A percentile compares a stretch with the other conserved stretches of the same genome.
phyloP scores from a whole-genome alignment of 495 filamentous ascomycete species.

The Aspergillus nidulans region DNA sequence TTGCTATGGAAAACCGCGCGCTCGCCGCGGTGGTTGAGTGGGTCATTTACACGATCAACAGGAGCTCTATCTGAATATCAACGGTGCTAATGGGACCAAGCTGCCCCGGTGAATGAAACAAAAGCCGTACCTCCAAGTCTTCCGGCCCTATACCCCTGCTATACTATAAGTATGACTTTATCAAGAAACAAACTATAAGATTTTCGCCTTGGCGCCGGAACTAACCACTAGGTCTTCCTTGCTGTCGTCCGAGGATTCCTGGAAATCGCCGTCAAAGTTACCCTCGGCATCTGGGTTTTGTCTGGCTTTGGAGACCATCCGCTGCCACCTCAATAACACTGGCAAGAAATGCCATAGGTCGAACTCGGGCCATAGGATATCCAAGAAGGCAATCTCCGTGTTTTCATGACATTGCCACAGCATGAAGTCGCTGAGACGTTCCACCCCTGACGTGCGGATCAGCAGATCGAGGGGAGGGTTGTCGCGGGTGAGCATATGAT shows the following conservation, averaged over 20 bases:
- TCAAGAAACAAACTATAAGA: slow-evolving; percentile 20
- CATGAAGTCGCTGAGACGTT: slow-evolving; percentile 93
- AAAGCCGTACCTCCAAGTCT: slow-evolving; percentile 5
- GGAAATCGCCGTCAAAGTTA: slow-evolving; percentile 36
- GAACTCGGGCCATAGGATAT: slow-evolving; percentile 95
- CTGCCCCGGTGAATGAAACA: not conserved
- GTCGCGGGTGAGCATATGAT: slow-evolving; percentile 78
- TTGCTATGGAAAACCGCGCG: not conserved
- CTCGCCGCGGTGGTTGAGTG: not conserved
- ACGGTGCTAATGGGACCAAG: not conserved
- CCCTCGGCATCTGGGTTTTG: slow-evolving; percentile 42
- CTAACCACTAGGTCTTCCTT: slow-evolving; percentile 21
- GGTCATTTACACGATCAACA: not conserved
- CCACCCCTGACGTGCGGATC: slow-evolving; percentile 85
- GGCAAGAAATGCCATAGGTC: slow-evolving; percentile 93
- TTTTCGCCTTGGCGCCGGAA: slow-evolving; percentile 28
- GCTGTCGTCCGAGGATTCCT: slow-evolving; percentile 24
- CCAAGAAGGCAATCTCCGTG: slow-evolving; percentile 85
- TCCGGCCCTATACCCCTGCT: slow-evolving; percentile 6
- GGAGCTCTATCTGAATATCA: not conserved
- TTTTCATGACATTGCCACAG: slow-evolving; percentile 95
- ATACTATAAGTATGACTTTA: slow-evolving; percentile 1
- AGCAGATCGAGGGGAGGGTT: slow-evolving; percentile 86
- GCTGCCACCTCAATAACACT: slow-evolving; percentile 89
- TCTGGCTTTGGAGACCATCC: slow-evolving; percentile 49